Conservation (phyloP, 768 basidiomycete genomes). For the Rhodocollybia butyracea region DNA sequence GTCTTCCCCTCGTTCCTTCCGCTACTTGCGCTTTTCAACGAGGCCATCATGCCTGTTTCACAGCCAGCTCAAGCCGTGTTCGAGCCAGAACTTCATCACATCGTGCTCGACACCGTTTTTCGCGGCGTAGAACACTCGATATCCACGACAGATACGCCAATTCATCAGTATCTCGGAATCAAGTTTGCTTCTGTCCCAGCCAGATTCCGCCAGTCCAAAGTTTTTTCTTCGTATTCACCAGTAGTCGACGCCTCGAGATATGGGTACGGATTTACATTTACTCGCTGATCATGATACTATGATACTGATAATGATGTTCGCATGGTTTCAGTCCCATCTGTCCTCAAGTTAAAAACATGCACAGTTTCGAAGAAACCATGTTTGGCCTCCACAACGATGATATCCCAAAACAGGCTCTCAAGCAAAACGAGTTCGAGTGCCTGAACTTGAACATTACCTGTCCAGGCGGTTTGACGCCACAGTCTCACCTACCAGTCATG, state of each 20-base stretch:
- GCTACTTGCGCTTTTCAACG: not conserved
- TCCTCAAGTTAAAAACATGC: conserved; percentile 51
- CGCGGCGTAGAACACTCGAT: conserved; percentile 58
- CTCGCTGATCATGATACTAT: not conserved
- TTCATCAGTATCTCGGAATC: conserved; percentile 76
- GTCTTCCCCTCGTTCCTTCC: not conserved
- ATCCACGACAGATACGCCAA: conserved; percentile 50
- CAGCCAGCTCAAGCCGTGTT: not conserved
- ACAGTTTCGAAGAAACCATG: conserved; percentile 55
- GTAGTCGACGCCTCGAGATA: conserved; percentile 60
- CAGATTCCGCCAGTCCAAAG: conserved; percentile 71
- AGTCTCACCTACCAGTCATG: conserved; percentile 71
- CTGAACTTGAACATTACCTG: conserved; percentile 80
- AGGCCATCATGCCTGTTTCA: not conserved
- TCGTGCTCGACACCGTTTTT: conserved; percentile 60
- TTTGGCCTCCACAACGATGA: conserved; percentile 55
- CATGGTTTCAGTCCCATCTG: conserved; percentile 59
- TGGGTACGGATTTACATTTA: conserved; percentile 46
- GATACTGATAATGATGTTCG: not conserved
- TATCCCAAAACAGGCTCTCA: conserved; percentile 50
- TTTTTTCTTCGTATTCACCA: conserved; percentile 54
- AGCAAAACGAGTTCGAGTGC: conserved; percentile 76
- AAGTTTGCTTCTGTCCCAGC: conserved; percentile 74
- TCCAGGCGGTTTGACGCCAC: conserved; percentile 51
- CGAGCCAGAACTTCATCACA: conserved; percentile 39